Base-by-base conservation (phyloP, 768 basidiomycete species). In the Postia placenta region DNA sequence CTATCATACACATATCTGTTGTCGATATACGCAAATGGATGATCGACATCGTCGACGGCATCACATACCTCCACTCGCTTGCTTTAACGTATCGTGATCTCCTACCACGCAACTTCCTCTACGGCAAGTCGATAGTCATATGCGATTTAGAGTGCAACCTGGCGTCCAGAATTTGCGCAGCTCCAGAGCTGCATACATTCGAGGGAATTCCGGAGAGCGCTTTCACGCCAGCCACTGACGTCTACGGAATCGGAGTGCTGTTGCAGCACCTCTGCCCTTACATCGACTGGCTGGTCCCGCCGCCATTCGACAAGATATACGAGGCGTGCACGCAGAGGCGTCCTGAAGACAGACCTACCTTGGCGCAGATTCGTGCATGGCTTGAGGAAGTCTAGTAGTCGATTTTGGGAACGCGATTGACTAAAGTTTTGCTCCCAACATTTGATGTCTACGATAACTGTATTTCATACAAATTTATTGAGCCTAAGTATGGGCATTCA, bases 301-400 rank as follows among this genome's bases (percentile, higher is more conserved):
- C 43, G 7, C 43, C 43, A 9, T 45, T 45, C 27, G 43, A 45
- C 17, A 17, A 28, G 25, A 45, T 45, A 15, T 45, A 28, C 43
- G 43, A 45, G n/a, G 28, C 43, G 4, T 45, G 43, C 26, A 33
- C 27, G 5, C 43, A 19, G 17, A 20, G n/a, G 24, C 11, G 28
- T 26, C 43, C 43, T n/a, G 43, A n/a, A 11, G 27, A 45, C 7
- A 23, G 28, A 12, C 43, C 43, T 4, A 17, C 25, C 24, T 20
- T 45, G 4, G 43, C 22, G 7, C 24, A 45, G 22, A 17, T 45
- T 9, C 26, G 7, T 3, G 28, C 22, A 4, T 27, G 23, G 28
- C 43, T 45, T 5, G 25, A 30, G 28, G 24, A 33, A 3, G 22
- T 45, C 9, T 45, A 30, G 17, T 5, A 15, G 7, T 33, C 30